Evolutionary conservation across 176 grass and related monocot genomes (phyloP), one percentile per base, ranked within the genome.

Genomic region (Avena eriantha): DNA sequence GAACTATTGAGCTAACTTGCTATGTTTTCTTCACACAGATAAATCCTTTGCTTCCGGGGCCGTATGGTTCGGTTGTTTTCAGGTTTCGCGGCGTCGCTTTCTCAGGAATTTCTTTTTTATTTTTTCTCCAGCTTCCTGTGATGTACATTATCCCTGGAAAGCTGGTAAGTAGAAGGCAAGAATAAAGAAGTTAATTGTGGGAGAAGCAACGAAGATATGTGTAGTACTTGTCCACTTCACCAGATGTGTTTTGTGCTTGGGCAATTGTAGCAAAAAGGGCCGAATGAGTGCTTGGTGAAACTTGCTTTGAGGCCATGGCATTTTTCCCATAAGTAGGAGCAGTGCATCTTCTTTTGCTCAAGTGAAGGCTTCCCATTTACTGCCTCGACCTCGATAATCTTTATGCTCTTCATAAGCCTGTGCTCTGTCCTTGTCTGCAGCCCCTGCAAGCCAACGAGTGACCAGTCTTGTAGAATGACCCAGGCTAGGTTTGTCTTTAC

Each of bases 151-250:
- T 43, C 13, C 84, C 80, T n/a, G 58, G 33, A 69, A 82, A 68
- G 76, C 36, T 80, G 59, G 87, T 86, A 41, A 68, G 65, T 57
- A 65, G 86, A 97, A 92, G 92, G 90, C 78, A 93, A 95, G 95
- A 98, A 98, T 95, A 98, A 98, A 95, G 91, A 93, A 95, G 80
- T 95, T 90, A 91, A 95, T 93, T 98, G 93, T 59, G 76, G 85
- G 54, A 34, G 85, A 98, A 95, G 95, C 89, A 98, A 98, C 57
- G 79, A 34, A 86, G 90, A 79, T 58, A 83, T 85, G 39, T 41
- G 39, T 41, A 41, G 83, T 76, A 82, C 81, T 69, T 87, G 68
- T 71, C 86, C 85, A 89, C 89, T 86, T 81, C 84, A 84, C 77
- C 86, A 71, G 80, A 73, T 41, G 39, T 41, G 39, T 91, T 88